Conservation (phyloP, 1,284 basidiomycete species). For the Mycosarcoma mackinlayi region DNA sequence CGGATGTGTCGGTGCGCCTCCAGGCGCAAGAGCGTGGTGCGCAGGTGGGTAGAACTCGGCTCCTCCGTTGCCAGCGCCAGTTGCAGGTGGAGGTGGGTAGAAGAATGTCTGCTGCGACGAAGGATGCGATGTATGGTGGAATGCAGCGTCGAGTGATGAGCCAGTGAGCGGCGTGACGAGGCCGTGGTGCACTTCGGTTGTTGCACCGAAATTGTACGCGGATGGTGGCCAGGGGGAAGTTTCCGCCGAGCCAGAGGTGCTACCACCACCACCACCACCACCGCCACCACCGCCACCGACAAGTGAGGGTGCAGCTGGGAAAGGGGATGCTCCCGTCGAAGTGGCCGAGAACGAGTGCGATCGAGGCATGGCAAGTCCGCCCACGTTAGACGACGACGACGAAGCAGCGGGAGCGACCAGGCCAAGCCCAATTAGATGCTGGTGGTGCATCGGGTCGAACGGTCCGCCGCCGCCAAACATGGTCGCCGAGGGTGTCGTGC, state of each 20-base stretch:
- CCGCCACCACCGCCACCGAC: too few relatives aligned
- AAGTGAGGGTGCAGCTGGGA: too few relatives aligned
- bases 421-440: slow-evolving; percentile 11
- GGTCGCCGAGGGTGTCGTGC: background rate
- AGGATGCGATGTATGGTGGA: too few relatives aligned
- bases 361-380: background rate
- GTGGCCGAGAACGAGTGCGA: slow-evolving; percentile 24
- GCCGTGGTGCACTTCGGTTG: slow-evolving; percentile 27
- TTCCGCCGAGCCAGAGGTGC: background rate
- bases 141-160: slow-evolving; percentile 9
- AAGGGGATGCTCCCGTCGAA: background rate
- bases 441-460: slow-evolving; percentile 1
- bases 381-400: background rate
- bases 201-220: background rate
- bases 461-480: background rate
- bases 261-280: background rate
- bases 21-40: too few relatives aligned
- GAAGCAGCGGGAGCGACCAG: slow-evolving; percentile 1
- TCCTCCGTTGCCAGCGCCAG: too few relatives aligned
- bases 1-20: background rate
- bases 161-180: slow-evolving; percentile 26
- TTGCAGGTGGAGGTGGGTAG: background rate
- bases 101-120: background rate
- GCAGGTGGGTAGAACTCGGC: too few relatives aligned
- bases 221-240: slow-evolving; percentile 20